A percentile compares a stretch with the other conserved stretches of the same genome.
These are phyloP conservation scores for Saturnispora zaruensis DNA, from an alignment of 805 yeast species.

Conservation along the genomic window DNA sequence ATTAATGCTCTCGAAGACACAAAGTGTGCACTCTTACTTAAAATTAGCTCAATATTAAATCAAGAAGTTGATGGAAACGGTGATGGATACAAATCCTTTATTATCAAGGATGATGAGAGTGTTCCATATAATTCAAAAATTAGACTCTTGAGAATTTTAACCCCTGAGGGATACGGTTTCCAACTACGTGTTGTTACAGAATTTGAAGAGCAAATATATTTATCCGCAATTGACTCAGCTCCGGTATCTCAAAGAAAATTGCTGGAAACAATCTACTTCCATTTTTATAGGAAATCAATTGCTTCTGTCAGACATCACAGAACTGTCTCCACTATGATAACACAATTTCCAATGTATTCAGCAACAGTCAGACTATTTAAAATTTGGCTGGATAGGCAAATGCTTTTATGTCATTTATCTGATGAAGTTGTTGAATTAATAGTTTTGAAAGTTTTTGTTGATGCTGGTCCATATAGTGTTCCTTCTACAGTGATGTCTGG, in stretches of 20 bases:
- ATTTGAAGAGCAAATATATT: conserved; percentile 67
- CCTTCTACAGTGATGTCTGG: conserved; percentile 80
- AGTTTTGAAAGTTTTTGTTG: conserved; percentile 77
- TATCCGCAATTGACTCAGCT: conserved; percentile 62
- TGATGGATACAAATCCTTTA: conserved; percentile 40
- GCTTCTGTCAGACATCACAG: conserved; percentile 76
- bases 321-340: conserved; percentile 60
- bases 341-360: conserved; percentile 63
- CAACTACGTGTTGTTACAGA: conserved; percentile 69
- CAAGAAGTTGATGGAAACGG: conserved; percentile 32
- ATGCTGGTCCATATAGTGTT: conserved; percentile 72
- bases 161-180: conserved; percentile 90
- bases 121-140: conserved; percentile 59
- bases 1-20: conserved; percentile 75
- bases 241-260: conserved; percentile 50
- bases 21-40: conserved; percentile 80
- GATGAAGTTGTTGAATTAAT: conserved; percentile 79
- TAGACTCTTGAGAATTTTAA: conserved; percentile 51
- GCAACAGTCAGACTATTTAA: conserved; percentile 81
- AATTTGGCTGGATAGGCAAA: conserved; percentile 81
- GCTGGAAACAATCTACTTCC: conserved; percentile 52
- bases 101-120: conserved; percentile 55
- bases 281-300: conserved; percentile 55
- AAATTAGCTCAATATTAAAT: conserved; percentile 42
- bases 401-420: conserved; percentile 57